These are phyloP conservation scores for Citropsis articulata DNA, from an alignment of 345 rosid species.

Conservation along the genomic window DNA sequence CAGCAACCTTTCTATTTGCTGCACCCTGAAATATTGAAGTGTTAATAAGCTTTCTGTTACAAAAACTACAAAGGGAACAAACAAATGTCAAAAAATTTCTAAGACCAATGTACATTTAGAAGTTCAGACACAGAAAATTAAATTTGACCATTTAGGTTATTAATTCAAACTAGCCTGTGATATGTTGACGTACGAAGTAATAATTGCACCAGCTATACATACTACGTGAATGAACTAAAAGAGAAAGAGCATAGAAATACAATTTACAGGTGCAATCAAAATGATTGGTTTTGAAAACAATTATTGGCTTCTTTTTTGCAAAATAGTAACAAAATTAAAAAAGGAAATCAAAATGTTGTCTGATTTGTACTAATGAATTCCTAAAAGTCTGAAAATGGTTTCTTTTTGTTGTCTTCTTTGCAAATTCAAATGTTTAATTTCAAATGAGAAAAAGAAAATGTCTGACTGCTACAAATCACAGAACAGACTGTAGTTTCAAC, in stretches of 20 bases:
- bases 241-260: not conserved
- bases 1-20: conserved; percentile 95
- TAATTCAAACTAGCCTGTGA: not conserved
- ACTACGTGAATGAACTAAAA: not conserved
- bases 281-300: not conserved
- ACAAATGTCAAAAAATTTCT: not conserved
- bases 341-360: not conserved
- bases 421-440: not conserved
- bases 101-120: not conserved
- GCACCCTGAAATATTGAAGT: conserved; percentile 63
- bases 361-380: not conserved
- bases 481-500: not conserved
- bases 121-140: not conserved
- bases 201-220: not conserved
- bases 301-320: not conserved
- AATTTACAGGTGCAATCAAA: not conserved
- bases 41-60: not conserved
- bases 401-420: not conserved
- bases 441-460: not conserved
- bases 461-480: not conserved
- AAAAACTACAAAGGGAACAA: not conserved
- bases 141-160: not conserved
- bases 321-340: not conserved
- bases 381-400: not conserved
- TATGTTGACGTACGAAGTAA: not conserved